Percentiles rank a stretch among this genome's conserved stretches.
phyloP scores from a whole-genome alignment of 768 basidiomycete genomes.

The Austroboletus festivus region DNA sequence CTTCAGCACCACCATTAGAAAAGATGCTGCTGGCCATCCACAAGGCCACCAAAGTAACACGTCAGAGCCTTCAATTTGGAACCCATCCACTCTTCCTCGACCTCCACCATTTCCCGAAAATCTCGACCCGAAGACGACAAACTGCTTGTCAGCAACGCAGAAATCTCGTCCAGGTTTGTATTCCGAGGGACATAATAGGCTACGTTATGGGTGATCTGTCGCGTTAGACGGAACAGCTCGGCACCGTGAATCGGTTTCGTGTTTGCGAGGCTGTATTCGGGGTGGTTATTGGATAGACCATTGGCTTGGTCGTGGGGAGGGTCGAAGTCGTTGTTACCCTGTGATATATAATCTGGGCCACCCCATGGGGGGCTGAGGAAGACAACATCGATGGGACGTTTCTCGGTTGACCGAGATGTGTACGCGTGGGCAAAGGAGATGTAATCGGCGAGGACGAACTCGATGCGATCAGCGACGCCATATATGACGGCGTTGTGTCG shows the following conservation, averaged over 20 bases:
- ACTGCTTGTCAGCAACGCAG: constrained; percentile 39
- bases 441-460: constrained; percentile 89
- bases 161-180: constrained; percentile 67
- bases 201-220: constrained; percentile 73
- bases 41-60: constrained; percentile 90
- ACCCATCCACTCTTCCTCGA: constrained; percentile 98
- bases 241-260: constrained; percentile 81
- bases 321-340: constrained; percentile 3
- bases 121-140: constrained; percentile 3
- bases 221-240: constrained; percentile 73
- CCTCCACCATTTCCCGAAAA: constrained; percentile 63
- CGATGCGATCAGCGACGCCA: constrained; percentile 92
- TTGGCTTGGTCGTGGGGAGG: not conserved
- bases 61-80: constrained; percentile 90
- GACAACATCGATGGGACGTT: constrained; percentile 75
- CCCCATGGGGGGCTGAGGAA: constrained; percentile 98
- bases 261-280: constrained; percentile 64
- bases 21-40: constrained; percentile 58
- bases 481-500: constrained; percentile 92
- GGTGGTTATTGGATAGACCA: constrained; percentile 31
- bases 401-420: constrained; percentile 26
- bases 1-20: constrained; percentile 39
- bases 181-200: constrained; percentile 92
- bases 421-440: constrained; percentile 68
- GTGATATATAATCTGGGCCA: constrained; percentile 64